These are phyloP conservation scores for Ceratonia siliqua DNA, from an alignment of 306 rosid species.

Conservation along the genomic window DNA sequence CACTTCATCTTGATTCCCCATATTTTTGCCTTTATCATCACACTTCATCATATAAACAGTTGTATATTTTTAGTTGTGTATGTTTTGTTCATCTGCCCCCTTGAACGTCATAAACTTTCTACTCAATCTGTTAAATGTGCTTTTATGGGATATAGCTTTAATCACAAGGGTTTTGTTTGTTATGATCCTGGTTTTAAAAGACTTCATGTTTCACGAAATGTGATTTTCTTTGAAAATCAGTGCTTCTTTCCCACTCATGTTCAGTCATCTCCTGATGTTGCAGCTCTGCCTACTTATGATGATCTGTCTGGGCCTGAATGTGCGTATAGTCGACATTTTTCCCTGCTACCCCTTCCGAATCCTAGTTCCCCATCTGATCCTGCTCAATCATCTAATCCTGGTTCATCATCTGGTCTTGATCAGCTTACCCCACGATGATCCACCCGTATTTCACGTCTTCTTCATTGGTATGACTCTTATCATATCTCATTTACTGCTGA, in stretches of 20 bases:
- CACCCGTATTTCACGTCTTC: neutral
- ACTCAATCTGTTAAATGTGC: no score
- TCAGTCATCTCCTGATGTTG: neutral
- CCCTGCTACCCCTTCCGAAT: no score
- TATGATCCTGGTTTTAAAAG: neutral
- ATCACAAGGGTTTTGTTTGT: neutral
- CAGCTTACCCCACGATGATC: neutral
- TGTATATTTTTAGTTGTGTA: no score
- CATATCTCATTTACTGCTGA: neutral
- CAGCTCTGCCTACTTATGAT: neutral
- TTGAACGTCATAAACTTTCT: no score
- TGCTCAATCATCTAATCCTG: no score
- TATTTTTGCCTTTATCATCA: neutral
- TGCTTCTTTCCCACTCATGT: neutral
- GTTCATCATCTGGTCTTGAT: neutral
- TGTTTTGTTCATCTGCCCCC: no score
- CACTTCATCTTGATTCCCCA: neutral
- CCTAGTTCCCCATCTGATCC: no score
- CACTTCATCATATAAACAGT: no score
- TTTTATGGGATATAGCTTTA: neutral
- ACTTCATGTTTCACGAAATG: neutral
- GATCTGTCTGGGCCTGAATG: no score
- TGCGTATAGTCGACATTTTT: no score
- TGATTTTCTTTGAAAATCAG: neutral
- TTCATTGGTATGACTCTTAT: neutral